Conservation (phyloP, 192 early-diverging fungal species). For the Coemansia sp. region DNA sequence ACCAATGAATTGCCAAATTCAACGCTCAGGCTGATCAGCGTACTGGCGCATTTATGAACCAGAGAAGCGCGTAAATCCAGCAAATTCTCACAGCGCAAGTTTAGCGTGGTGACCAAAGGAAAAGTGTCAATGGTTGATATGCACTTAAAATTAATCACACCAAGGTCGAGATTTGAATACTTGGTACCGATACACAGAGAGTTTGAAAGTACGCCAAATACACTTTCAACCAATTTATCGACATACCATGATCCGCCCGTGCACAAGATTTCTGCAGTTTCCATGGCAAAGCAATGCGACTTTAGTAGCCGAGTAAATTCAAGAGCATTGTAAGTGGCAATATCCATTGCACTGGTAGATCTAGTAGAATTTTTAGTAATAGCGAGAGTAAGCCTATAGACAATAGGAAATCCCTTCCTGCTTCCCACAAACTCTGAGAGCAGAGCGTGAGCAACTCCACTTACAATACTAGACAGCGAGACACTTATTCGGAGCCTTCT, state of each 20-base stretch:
- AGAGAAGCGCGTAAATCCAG: background rate
- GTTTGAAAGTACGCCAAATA: background rate
- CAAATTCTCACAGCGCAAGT: background rate
- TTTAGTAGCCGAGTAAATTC: background rate
- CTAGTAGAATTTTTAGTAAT: background rate
- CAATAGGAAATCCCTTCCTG: background rate
- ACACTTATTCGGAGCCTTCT: background rate
- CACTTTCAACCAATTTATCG: background rate
- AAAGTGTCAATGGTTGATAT: background rate
- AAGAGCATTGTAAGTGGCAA: background rate
- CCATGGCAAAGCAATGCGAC: background rate
- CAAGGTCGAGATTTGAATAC: background rate
- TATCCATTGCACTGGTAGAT: background rate
- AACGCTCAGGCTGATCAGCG: background rate
- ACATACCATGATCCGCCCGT: background rate
- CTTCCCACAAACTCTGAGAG: background rate
- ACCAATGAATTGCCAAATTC: background rate
- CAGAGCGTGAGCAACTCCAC: background rate
- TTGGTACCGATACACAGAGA: background rate
- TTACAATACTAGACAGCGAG: background rate
- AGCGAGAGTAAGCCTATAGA: background rate
- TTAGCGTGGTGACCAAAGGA: background rate
- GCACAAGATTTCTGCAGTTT: background rate
- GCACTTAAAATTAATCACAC: background rate
- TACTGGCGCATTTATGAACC: background rate